Percentiles rank a stretch among this genome's conserved stretches.
Evolutionary conservation across 2,329 filamentous ascomycete species (phyloP).

Genomic region (Rhytidhysteron rufulum): DNA sequence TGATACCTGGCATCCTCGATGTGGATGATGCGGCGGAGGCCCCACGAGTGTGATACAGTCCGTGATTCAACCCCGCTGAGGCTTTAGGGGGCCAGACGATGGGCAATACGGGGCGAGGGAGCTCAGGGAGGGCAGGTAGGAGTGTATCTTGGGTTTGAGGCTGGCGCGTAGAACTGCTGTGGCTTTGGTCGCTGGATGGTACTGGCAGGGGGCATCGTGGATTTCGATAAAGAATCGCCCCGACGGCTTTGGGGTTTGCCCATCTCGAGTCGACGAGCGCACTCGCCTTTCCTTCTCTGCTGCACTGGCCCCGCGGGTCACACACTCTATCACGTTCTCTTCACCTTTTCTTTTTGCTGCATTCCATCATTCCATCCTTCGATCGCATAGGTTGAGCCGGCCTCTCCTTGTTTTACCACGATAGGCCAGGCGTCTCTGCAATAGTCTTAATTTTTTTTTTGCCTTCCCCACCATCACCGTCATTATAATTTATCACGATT

Average conservation of each 20-base stretch:
- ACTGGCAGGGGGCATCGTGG: conserved; percentile 21
- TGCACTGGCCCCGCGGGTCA: conserved; percentile 20
- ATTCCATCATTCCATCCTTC: conserved; percentile 10
- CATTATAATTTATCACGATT: conserved; percentile 13
- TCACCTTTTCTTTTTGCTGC: conserved; percentile 7
- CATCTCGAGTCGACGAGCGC: conserved; percentile 15
- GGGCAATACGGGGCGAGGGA: conserved; percentile 20
- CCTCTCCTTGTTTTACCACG: too few species aligned
- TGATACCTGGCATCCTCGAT: conserved; percentile 19
- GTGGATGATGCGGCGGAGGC: conserved; percentile 18
- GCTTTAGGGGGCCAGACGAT: conserved; percentile 24
- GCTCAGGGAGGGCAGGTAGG: too few species aligned
- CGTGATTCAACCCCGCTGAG: conserved; percentile 23
- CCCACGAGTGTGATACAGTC: conserved; percentile 29
- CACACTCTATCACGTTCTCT: conserved; percentile 11
- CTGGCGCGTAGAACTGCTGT: conserved; percentile 30
- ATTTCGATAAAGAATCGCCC: conserved; percentile 28
- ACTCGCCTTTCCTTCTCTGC: conserved; percentile 9
- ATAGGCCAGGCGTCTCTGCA: conserved; percentile 13
- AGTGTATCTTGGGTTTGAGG: conserved; percentile 31
- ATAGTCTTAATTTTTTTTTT: too few species aligned
- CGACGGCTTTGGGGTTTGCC: conserved; percentile 18
- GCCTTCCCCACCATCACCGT: conserved; percentile 9
- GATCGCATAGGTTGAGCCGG: conserved; percentile 25
- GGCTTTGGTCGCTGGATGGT: conserved; percentile 17